A percentile compares a stretch with the other conserved stretches of the same genome.
Conservation (phyloP, 768 basidiomycete genomes). For the Auriscalpium vulgare region DNA sequence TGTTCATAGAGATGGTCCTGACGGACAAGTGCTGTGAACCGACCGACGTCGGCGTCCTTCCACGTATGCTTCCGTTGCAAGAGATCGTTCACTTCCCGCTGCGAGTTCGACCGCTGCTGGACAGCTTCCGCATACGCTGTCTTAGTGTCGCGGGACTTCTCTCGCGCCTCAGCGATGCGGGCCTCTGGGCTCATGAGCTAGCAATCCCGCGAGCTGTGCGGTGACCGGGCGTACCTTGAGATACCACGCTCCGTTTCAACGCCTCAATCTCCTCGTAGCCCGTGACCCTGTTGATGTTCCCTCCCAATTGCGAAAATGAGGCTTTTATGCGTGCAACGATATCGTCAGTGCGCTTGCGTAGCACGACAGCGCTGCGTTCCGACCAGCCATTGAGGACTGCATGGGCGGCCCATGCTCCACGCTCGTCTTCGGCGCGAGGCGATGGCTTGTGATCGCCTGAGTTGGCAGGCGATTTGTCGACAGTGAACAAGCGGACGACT, state of each 20-base stretch:
- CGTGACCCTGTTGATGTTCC: slow-evolving; percentile 76
- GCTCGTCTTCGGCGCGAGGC: too few species aligned
- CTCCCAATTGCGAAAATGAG: slow-evolving; percentile 67
- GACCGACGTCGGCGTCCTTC: slow-evolving; percentile 79
- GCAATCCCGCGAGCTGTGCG: not conserved
- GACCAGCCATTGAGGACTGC: slow-evolving; percentile 36
- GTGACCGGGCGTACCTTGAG: slow-evolving; percentile 55
- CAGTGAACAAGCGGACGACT: too few species aligned
- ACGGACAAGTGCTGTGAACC: slow-evolving; percentile 86
- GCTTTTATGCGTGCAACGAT: slow-evolving; percentile 49
- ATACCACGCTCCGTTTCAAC: slow-evolving; percentile 67
- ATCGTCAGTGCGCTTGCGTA: slow-evolving; percentile 49
- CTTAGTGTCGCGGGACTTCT: slow-evolving; percentile 68
- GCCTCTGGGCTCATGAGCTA: slow-evolving; percentile 45
- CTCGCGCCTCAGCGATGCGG: slow-evolving; percentile 57
- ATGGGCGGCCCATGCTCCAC: not conserved
- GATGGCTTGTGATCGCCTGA: too few species aligned
- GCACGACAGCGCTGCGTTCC: slow-evolving; percentile 22
- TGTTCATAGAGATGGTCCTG: slow-evolving; percentile 85
- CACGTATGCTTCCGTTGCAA: slow-evolving; percentile 90
- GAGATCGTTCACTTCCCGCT: slow-evolving; percentile 94
- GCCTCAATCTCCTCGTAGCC: slow-evolving; percentile 89
- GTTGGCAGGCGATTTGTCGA: too few species aligned
- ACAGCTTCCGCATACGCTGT: slow-evolving; percentile 70
- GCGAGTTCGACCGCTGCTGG: slow-evolving; percentile 71